These are phyloP conservation scores for Maudiozyma pseudohumilis DNA, from an alignment of 805 yeast species.

Conservation along the genomic window DNA sequence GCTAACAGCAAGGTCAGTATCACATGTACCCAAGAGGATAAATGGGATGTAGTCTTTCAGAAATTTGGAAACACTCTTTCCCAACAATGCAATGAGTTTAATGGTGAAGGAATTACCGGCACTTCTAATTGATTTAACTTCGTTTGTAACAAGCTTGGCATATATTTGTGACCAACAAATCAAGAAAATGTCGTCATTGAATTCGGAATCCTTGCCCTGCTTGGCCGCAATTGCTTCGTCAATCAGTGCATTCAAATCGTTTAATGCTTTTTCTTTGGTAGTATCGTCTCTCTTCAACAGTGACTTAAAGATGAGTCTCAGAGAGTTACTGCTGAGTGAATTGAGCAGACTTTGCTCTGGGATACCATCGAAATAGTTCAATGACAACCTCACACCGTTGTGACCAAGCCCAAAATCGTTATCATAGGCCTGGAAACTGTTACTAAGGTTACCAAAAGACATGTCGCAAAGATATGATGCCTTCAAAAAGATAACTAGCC, in stretches of 20 bases:
- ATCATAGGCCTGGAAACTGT: constrained; percentile 18
- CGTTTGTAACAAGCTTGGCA: constrained; percentile 67
- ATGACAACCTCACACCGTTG: constrained; percentile 45
- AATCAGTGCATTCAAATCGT: constrained; percentile 38
- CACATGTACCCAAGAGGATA: constrained; percentile 64
- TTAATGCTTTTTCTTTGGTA: constrained; percentile 76
- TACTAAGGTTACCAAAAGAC: constrained; percentile 24
- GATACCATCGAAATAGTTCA: constrained; percentile 66
- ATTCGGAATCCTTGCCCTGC: constrained; percentile 2
- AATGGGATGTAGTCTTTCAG: constrained; percentile 63
- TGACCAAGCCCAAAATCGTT: constrained; percentile 31
- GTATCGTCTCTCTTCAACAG: constrained; percentile 68
- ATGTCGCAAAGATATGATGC: too few relatives aligned
- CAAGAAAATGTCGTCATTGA: constrained; percentile 45
- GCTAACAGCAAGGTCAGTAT: constrained; percentile 55
- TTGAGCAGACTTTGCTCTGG: constrained; percentile 54
- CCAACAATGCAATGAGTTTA: constrained; percentile 37
- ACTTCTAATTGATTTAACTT: constrained; percentile 53
- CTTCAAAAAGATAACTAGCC: too few relatives aligned
- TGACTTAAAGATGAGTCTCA: constrained; percentile 63
- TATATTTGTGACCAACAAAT: constrained; percentile 72
- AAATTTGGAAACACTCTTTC: constrained; percentile 52
- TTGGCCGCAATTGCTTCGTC: constrained; percentile 7
- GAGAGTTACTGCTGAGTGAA: constrained; percentile 32
- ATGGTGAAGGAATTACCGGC: constrained; percentile 59